A percentile compares a stretch with the other conserved stretches of the same genome.
phyloP scores from a whole-genome alignment of 2,329 filamentous ascomycete species.

The Trichoderma hamatum region DNA sequence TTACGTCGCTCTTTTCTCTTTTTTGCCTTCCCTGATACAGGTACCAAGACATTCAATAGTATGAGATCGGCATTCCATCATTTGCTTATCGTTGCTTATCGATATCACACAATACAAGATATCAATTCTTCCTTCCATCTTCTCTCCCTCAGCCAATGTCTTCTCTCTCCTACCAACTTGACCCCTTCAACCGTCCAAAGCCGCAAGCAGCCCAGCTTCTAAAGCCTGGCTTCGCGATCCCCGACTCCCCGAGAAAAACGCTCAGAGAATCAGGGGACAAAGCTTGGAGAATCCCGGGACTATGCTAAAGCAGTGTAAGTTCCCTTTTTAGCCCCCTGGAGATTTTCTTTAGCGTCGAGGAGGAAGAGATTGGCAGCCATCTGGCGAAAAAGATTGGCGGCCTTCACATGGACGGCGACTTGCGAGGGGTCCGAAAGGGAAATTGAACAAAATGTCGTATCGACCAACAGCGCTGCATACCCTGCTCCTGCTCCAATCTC shows the following conservation, averaged over 20 bases:
- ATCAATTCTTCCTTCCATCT: conserved; percentile 4
- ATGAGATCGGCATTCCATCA: not conserved
- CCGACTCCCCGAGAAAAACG: conserved; percentile 11
- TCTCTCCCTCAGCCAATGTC: conserved; percentile 1
- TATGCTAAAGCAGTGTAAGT: conserved; percentile 18
- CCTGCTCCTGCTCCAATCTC: not conserved
- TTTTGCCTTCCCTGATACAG: not conserved
- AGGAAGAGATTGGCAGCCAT: not conserved
- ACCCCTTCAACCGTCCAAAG: not conserved
- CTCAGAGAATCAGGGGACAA: conserved; percentile 8
- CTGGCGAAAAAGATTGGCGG: not conserved
- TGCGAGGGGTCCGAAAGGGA: not conserved
- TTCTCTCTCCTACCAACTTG: not conserved
- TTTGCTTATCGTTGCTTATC: not conserved
- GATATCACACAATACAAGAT: not conserved
- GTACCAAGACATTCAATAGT: not conserved
- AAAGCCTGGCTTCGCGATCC: conserved; percentile 7
- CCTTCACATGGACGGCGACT: not conserved
- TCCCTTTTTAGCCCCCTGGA: conserved; percentile 13
- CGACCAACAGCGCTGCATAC: not conserved
- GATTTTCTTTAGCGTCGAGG: conserved; percentile 23
- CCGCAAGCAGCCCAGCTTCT: not conserved
- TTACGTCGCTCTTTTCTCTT: not conserved
- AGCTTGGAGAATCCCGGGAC: conserved; percentile 7
- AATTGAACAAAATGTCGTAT: not conserved